Percentiles rank a stretch among this genome's conserved stretches.
Evolutionary conservation across 495 filamentous ascomycete species (phyloP).

Genomic region (Aspergillus affinis): DNA sequence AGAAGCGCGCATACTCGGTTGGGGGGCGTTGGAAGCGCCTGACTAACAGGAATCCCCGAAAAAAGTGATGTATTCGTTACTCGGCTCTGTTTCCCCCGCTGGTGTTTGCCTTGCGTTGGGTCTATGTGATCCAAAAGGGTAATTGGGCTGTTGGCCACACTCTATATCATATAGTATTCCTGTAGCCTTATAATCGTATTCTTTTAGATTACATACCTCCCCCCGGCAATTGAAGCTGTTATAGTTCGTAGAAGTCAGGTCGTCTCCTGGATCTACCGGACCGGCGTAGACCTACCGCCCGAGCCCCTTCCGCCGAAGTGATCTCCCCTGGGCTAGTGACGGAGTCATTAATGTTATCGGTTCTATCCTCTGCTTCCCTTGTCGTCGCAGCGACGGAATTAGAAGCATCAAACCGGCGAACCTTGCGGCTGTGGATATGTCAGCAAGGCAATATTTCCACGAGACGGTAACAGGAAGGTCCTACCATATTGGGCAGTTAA

Average conservation of each 20-base stretch:
- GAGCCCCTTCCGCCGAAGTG: neutral
- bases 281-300: neutral
- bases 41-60: neutral
- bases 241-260: neutral
- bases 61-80: neutral
- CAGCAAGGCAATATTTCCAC: neutral
- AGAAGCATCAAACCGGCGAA: neutral
- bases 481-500: constrained; percentile 6
- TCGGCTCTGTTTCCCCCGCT: neutral
- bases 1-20: too few relatives aligned
- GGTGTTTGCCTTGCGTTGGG: neutral
- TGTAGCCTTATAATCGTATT: neutral
- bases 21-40: too few relatives aligned
- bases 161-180: neutral
- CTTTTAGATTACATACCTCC: neutral
- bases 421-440: neutral
- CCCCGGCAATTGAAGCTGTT: neutral
- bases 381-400: neutral
- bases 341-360: neutral
- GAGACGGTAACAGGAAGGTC: neutral
- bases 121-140: neutral
- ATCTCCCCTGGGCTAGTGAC: neutral
- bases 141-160: neutral
- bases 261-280: neutral
- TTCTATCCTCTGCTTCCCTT: neutral